These are phyloP conservation scores for Luffa acutangula DNA, from an alignment of 306 rosid species.

Conservation along the genomic window DNA sequence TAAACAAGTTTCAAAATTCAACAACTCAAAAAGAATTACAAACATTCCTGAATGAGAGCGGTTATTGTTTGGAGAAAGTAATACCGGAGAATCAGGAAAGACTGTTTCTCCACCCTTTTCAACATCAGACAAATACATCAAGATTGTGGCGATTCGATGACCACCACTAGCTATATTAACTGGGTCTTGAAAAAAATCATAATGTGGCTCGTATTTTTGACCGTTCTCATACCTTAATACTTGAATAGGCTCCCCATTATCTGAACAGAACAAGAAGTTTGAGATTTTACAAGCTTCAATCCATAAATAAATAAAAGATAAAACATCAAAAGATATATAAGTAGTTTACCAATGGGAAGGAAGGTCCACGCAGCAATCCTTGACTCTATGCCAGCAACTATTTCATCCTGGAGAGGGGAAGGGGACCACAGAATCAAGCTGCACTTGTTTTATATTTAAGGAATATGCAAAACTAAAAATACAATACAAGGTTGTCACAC, in stretches of 20 bases:
- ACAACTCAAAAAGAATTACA: neutral
- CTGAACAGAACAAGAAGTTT: conserved; percentile 26
- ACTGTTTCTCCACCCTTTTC: conserved; percentile 91
- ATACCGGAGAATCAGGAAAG: conserved; percentile 74
- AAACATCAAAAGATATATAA: neutral
- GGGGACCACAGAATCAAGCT: conserved; percentile 14
- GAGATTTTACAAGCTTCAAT: neutral
- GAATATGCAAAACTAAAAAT: neutral
- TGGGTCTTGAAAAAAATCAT: conserved; percentile 77
- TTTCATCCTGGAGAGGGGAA: conserved; percentile 53
- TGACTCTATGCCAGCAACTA: conserved; percentile 57
- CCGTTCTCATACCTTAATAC: conserved; percentile 76
- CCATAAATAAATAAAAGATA: neutral
- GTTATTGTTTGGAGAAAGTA: neutral
- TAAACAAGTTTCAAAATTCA: neutral
- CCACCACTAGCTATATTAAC: conserved; percentile 70
- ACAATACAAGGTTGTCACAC: neutral
- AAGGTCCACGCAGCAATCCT: conserved; percentile 88
- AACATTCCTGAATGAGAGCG: neutral
- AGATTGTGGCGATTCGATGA: conserved; percentile 80
- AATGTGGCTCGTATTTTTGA: conserved; percentile 89
- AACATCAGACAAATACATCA: conserved; percentile 86
- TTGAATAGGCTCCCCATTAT: conserved; percentile 86
- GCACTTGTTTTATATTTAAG: neutral
- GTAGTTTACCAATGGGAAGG: conserved; percentile 57